Percentiles rank a stretch among this genome's conserved stretches.
Evolutionary conservation across 2,329 filamentous ascomycete species (phyloP).

Genomic region (Fusarium sp.): DNA sequence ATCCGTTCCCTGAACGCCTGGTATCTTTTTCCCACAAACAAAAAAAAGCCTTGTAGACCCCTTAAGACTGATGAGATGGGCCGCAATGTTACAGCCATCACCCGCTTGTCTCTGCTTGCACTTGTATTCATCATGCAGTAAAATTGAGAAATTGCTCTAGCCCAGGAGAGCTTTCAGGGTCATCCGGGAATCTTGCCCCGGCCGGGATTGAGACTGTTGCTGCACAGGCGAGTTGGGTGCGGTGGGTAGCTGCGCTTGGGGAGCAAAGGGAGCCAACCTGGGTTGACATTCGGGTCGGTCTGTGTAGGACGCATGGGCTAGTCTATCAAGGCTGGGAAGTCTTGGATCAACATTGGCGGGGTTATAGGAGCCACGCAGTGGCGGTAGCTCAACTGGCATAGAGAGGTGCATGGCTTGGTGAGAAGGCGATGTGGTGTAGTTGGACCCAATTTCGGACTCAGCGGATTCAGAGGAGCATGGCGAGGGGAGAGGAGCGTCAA

Average conservation of each 20-base stretch:
- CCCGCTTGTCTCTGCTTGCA: too few relatives aligned
- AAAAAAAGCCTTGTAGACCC: constrained; percentile 2
- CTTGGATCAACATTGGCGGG: constrained; percentile 31
- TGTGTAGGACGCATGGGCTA: constrained; percentile 26
- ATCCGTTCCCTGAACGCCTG: constrained; percentile 28
- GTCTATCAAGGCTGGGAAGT: constrained; percentile 50
- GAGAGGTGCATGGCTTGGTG: constrained; percentile 54
- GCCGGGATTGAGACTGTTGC: constrained; percentile 32
- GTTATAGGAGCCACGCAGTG: constrained; percentile 40
- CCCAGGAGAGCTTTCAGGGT: constrained; percentile 43
- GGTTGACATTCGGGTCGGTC: constrained; percentile 29
- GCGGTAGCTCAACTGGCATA: constrained; percentile 60
- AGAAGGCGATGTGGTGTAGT: constrained; percentile 71
- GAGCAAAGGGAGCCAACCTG: constrained; percentile 26
- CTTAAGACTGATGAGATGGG: background rate
- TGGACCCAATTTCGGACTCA: constrained; percentile 74
- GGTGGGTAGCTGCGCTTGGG: constrained; percentile 46
- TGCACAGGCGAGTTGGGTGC: constrained; percentile 49
- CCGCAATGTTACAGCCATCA: too few relatives aligned
- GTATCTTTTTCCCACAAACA: constrained; percentile 35
- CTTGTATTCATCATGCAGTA: background rate
- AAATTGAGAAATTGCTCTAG: constrained; percentile 2
- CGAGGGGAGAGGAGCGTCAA: constrained; percentile 55
- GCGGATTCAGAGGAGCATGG: constrained; percentile 63
- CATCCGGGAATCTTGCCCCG: constrained; percentile 45